These are phyloP conservation scores for Sporothrix inflata DNA, from an alignment of 2,329 filamentous ascomycete genomes.

Conservation along the genomic window DNA sequence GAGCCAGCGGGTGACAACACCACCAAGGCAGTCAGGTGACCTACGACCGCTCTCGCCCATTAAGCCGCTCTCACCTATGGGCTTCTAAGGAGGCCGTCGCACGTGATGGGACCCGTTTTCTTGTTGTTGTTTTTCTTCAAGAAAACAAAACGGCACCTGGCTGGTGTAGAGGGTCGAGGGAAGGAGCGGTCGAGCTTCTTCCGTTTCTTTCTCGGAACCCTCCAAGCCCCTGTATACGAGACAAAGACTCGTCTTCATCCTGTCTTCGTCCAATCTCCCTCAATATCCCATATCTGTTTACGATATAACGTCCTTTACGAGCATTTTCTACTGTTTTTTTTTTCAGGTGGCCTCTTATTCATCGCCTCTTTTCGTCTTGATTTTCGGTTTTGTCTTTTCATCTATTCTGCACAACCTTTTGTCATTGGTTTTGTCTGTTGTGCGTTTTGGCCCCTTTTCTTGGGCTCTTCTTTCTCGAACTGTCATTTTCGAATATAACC, in stretches of 20 bases:
- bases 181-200: not conserved
- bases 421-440: not conserved
- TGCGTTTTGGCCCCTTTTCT: not conserved
- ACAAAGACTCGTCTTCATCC: not conserved
- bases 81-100: constrained; percentile 48
- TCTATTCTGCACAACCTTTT: not conserved
- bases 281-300: constrained; percentile 24
- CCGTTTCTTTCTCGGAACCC: not conserved
- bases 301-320: constrained; percentile 33
- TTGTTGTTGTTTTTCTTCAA: not conserved
- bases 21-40: constrained; percentile 47
- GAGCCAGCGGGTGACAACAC: constrained; percentile 45
- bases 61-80: constrained; percentile 66
- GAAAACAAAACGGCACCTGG: not conserved
- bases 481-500: constrained; percentile 26
- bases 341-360: constrained; percentile 7
- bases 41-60: constrained; percentile 66
- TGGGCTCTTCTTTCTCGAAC: not conserved
- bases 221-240: constrained; percentile 14
- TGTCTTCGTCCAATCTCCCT: not conserved
- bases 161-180: not conserved
- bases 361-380: not conserved
- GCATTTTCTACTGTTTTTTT: constrained; percentile 24
- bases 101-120: too few relatives aligned
- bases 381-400: too few relatives aligned